Conservation (phyloP, 164 flowering plant species). For the Tinospora cordifolia region DNA sequence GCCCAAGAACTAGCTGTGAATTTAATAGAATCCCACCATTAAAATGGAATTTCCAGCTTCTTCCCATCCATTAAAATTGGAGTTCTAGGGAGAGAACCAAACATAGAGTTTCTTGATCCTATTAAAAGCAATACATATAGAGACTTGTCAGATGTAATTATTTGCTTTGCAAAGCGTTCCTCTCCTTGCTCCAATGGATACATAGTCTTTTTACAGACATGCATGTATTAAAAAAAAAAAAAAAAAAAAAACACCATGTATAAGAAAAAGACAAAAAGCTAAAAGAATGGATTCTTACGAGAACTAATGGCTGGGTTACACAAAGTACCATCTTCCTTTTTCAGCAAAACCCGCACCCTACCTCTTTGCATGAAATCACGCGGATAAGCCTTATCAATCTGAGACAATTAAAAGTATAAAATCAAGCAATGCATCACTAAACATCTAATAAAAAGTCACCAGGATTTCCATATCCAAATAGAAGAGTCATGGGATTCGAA, state of each 20-base stretch:
- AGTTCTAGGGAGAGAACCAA: not conserved
- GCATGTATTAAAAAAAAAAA: not conserved
- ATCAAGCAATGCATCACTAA: not conserved
- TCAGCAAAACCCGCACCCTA: conserved; percentile 75
- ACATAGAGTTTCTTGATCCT: not conserved
- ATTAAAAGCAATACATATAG: not conserved
- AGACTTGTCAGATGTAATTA: no score
- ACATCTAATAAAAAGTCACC: not conserved
- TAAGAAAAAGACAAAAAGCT: not conserved
- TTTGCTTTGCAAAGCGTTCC: no score
- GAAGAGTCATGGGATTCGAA: no score
- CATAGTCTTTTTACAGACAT: no score
- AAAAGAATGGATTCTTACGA: conserved; percentile 39
- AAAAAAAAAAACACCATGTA: not conserved
- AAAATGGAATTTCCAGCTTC: no score
- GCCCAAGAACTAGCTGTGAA: no score
- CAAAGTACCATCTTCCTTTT: conserved; percentile 69
- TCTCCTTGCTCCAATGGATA: no score
- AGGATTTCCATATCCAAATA: not conserved
- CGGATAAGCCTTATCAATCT: conserved; percentile 90
- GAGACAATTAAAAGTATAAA: conserved; percentile 1
- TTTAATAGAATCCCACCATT: no score
- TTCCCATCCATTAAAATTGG: not conserved
- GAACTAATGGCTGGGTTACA: conserved; percentile 65
- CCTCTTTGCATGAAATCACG: conserved; percentile 93